Percentiles rank a stretch among this genome's conserved stretches.
phyloP scores from a whole-genome alignment of 495 filamentous ascomycete species.

The Bombardia bombarda region DNA sequence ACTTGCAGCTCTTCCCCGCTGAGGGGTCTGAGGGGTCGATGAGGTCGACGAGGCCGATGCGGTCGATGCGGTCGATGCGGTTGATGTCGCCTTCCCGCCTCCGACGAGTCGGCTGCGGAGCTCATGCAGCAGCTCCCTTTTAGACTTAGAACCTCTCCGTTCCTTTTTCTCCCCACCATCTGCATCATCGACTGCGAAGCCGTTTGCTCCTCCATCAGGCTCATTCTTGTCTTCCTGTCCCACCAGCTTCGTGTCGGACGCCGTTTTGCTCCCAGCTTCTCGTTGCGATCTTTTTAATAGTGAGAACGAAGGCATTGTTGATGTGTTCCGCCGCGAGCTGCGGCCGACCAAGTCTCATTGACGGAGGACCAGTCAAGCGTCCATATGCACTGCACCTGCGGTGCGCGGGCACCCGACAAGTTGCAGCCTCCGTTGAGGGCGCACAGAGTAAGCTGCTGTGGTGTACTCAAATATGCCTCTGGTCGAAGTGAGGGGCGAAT shows the following conservation, averaged over 20 bases:
- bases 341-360: slow-evolving; percentile 10
- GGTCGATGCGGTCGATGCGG: too few relatives aligned
- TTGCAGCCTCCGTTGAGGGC: too few relatives aligned
- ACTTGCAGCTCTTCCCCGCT: slow-evolving; percentile 17
- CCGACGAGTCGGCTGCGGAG: slow-evolving; percentile 20
- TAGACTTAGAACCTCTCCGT: slow-evolving; percentile 26
- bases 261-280: too few relatives aligned
- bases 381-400: slow-evolving; percentile 1
- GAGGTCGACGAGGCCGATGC: slow-evolving; percentile 3
- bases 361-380: slow-evolving; percentile 2
- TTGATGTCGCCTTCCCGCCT: too few relatives aligned
- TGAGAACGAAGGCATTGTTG: slow-evolving; percentile 25
- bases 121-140: slow-evolving; percentile 28
- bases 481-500: too few relatives aligned
- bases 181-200: neutral
- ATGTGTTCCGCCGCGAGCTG: slow-evolving; percentile 2
- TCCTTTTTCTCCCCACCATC: slow-evolving; percentile 16
- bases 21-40: slow-evolving; percentile 23
- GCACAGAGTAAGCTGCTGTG: too few relatives aligned
- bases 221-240: too few relatives aligned
- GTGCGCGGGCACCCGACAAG: neutral
- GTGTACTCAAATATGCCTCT: too few relatives aligned
- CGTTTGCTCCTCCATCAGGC: too few relatives aligned
- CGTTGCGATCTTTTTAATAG: slow-evolving; percentile 18
- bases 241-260: too few relatives aligned